Percentiles rank a stretch among this genome's conserved stretches.
Conservation (phyloP, 2,329 filamentous ascomycete species). For the Talaromyces marneffei region DNA sequence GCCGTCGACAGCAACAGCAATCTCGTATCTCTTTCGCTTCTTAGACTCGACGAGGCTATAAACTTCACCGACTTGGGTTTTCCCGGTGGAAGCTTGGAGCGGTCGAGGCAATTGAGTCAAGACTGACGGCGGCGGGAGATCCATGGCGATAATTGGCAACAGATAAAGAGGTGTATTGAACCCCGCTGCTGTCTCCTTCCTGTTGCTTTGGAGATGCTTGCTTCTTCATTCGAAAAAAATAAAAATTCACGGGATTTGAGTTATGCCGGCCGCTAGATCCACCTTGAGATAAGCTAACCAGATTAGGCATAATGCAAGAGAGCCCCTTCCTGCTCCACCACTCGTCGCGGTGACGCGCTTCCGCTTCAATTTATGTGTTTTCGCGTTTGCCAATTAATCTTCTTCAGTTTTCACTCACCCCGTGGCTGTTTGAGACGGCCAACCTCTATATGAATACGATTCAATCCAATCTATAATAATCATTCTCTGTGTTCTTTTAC, state of each 20-base stretch:
- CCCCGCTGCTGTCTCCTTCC: not conserved
- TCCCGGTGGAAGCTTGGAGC: constrained; percentile 35
- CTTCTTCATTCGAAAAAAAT: not conserved
- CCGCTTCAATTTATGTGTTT: not conserved
- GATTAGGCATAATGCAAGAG: not conserved
- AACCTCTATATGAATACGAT: not conserved
- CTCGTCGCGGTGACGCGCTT: constrained; percentile 13
- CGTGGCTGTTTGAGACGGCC: not conserved
- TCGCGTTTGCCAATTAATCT: not conserved
- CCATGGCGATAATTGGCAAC: constrained; percentile 28
- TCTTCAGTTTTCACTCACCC: not conserved
- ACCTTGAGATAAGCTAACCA: not conserved
- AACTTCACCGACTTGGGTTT: constrained; percentile 43
- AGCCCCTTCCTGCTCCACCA: not conserved
- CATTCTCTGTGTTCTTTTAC: constrained; percentile 13
- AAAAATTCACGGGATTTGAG: constrained; percentile 5
- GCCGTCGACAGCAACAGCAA: constrained; percentile 55
- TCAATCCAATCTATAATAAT: too few species aligned
- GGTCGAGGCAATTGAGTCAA: constrained; percentile 44
- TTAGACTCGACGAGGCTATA: constrained; percentile 50
- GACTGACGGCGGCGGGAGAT: constrained; percentile 39
- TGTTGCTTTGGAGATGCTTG: not conserved
- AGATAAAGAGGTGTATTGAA: not conserved
- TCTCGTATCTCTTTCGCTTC: constrained; percentile 58
- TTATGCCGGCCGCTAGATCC: constrained; percentile 4